phyloP scores from a whole-genome alignment of 768 basidiomycete species.

The Mycena leptocephala region DNA sequence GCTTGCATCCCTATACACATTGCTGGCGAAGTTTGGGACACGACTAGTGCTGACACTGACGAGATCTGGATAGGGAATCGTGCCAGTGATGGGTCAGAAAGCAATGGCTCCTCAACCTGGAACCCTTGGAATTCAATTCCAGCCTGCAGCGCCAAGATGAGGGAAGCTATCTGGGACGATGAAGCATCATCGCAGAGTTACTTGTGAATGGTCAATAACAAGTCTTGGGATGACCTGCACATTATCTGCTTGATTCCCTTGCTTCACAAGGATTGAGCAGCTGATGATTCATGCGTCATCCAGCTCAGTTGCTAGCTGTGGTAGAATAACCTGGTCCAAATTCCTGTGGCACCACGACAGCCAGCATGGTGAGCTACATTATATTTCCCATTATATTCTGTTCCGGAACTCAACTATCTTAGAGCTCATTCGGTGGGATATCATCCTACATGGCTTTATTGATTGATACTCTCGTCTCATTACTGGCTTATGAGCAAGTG shows the following conservation, averaged over 20 bases:
- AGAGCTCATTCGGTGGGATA: too few species aligned
- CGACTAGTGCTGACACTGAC: background rate
- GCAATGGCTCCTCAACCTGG: background rate
- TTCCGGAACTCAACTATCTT: too few species aligned
- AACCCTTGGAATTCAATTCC: slow-evolving; percentile 1
- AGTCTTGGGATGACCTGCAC: background rate
- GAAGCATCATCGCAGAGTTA: background rate
- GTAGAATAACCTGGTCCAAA: background rate
- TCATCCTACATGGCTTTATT: too few species aligned
- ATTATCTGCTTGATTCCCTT: background rate
- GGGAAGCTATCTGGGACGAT: background rate
- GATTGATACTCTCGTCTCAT: too few species aligned
- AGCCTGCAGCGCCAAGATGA: background rate
- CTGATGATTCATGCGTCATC: background rate
- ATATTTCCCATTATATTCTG: too few species aligned
- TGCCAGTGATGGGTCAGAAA: background rate
- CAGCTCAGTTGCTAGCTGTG: background rate
- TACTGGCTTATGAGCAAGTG: too few species aligned
- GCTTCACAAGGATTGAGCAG: background rate
- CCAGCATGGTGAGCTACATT: too few species aligned
- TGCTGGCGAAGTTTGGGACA: background rate
- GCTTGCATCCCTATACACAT: background rate
- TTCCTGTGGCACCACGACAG: too few species aligned
- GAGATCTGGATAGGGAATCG: background rate
- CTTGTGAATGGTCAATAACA: background rate